Evolutionary conservation across 805 yeast genomes (phyloP).

Genomic region (Lipomyces sp.): DNA sequence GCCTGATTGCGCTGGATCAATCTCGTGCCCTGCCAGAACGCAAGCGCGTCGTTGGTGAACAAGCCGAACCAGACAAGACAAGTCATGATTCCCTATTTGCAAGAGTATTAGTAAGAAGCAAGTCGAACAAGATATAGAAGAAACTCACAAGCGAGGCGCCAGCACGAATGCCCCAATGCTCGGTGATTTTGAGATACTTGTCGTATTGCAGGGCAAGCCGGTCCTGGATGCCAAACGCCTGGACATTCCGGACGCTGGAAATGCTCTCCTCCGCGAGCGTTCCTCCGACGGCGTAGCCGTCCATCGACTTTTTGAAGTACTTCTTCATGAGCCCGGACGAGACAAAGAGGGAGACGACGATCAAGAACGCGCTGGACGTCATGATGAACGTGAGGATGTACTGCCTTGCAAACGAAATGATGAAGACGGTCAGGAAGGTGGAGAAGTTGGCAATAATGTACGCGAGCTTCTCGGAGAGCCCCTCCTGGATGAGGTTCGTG

Average conservation of each 20-base stretch:
- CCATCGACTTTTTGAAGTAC: slow-evolving; percentile 14
- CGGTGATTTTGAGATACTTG: slow-evolving; percentile 31
- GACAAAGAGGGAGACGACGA: slow-evolving; percentile 33
- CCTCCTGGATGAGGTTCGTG: slow-evolving; percentile 42
- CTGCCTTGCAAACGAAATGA: slow-evolving; percentile 38
- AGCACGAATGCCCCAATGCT: slow-evolving; percentile 15
- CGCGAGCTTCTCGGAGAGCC: slow-evolving; percentile 43
- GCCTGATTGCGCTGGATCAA: slow-evolving; percentile 20
- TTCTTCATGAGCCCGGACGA: slow-evolving; percentile 34
- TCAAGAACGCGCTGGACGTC: slow-evolving; percentile 36
- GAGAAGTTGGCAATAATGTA: slow-evolving; percentile 39
- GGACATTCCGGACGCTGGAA: slow-evolving; percentile 41
- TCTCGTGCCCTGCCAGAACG: slow-evolving; percentile 35
- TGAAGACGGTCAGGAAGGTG: slow-evolving; percentile 40
- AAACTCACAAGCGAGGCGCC: slow-evolving; percentile 11
- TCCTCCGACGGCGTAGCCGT: slow-evolving; percentile 23
- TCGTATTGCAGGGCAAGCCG: slow-evolving; percentile 37
- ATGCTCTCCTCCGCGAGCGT: slow-evolving; percentile 43
- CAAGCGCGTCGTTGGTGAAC: slow-evolving; percentile 31
- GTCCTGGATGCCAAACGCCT: slow-evolving; percentile 43
- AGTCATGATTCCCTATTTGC: slow-evolving; percentile 12
- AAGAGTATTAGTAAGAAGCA: too few species aligned
- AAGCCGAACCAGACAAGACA: slow-evolving; percentile 30
- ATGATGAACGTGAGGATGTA: slow-evolving; percentile 41
- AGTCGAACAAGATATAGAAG: too few species aligned